A percentile compares a stretch with the other conserved stretches of the same genome.
phyloP scores from a whole-genome alignment of 1,284 basidiomycete genomes.

The Phellinidium pouzarii region DNA sequence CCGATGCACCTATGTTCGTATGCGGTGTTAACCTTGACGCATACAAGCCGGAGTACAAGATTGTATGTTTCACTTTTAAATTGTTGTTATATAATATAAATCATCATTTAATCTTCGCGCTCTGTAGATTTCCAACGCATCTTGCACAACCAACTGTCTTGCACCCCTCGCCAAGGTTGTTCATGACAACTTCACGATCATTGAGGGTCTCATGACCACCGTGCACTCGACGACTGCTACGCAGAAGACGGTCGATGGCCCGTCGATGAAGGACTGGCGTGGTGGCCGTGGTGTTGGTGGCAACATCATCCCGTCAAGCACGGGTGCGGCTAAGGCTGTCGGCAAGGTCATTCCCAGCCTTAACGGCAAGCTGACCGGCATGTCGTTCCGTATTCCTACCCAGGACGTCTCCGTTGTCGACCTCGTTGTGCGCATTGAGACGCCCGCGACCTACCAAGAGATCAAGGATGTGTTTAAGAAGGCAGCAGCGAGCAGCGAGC shows the following conservation, averaged over 20 bases:
- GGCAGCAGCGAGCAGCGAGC: slow-evolving; percentile 66
- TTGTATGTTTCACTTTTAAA: slow-evolving; percentile 44
- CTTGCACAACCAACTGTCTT: slow-evolving; percentile 99
- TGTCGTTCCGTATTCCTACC: slow-evolving; percentile 97
- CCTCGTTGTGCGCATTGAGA: slow-evolving; percentile 91
- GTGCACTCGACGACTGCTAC: slow-evolving; percentile 97
- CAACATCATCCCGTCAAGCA: slow-evolving; percentile 99
- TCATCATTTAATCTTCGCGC: background rate
- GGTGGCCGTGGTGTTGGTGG: slow-evolving; percentile 95
- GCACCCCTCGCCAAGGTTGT: slow-evolving; percentile 98
- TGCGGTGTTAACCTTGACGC: slow-evolving; percentile 94
- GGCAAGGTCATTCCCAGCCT: slow-evolving; percentile 97
- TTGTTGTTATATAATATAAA: background rate
- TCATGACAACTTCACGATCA: slow-evolving; percentile 93
- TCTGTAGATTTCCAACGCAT: slow-evolving; percentile 89
- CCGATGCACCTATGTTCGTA: slow-evolving; percentile 98
- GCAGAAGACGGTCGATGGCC: slow-evolving; percentile 99
- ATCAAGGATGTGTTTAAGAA: slow-evolving; percentile 88
- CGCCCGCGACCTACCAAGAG: slow-evolving; percentile 78
- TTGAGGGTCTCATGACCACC: slow-evolving; percentile 98
- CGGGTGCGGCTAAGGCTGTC: slow-evolving; percentile 98
- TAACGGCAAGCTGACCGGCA: slow-evolving; percentile 96
- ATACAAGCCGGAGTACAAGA: slow-evolving; percentile 88
- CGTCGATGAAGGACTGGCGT: slow-evolving; percentile 92
- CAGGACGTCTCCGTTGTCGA: slow-evolving; percentile 98